Base-by-base conservation (phyloP, 768 basidiomycete species). In the Tricholoma hemisulphureum region DNA sequence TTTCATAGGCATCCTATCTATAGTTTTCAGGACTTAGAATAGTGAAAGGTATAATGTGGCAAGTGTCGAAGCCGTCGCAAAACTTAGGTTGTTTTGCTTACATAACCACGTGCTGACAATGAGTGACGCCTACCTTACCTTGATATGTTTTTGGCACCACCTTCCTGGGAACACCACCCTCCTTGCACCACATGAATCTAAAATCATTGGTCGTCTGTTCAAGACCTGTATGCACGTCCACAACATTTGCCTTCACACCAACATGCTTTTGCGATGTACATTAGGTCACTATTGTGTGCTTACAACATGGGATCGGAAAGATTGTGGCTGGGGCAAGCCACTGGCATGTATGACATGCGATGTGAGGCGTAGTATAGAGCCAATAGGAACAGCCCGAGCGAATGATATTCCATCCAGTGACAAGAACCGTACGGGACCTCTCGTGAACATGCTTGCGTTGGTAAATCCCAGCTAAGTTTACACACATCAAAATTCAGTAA, bases 341-440 rank as follows among this genome's bases (percentile, higher is more conserved):
- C 84, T 81, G 4, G 80, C 79, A 63, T 91, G 83, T 9, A 89
- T 76, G 34, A 93, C 81, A 61, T 84, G 80, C 1, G 89, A 89
- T 1, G 83, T 83, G 34, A 94, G 77, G 3, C 87, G 82, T 13
- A 94, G 80, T 50, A 93, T 88, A 0, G 87, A 90, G 6, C 91
- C 92, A 45, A 93, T 93, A 2, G 91, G 88, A 0, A 95, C 91
- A 0, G 92, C 91, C 26, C 84, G 81, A 45, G 81, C 78, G 73
- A 95, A 93, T 1, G 85, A 84, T 67, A 93, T 92, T 29, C 84
- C 83, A 64, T 93, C 91, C 14, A 93, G 80, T 4, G 90, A 88
- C 26, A 90, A 77, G 73, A 93, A 93, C 3, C 81, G 80, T 50
- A 92, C 79, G 10, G 77, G 80, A 2, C 83, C 81, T 5, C 81